Evolutionary conservation across 495 filamentous ascomycete species (phyloP).

Genomic region (Neurospora hispaniola): DNA sequence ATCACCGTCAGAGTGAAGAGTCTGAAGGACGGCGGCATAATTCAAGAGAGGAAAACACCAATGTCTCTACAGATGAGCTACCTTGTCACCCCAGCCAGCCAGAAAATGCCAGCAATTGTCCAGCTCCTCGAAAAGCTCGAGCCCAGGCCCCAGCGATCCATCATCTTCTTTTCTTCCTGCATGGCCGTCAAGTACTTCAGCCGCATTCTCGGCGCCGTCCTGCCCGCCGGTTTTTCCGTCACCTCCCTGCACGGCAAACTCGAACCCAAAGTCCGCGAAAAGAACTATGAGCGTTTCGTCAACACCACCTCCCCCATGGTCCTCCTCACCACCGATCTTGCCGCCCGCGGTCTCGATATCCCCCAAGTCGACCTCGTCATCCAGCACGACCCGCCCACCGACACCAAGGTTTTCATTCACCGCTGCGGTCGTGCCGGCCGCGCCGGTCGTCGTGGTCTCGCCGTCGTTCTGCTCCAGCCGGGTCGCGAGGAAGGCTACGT

Average conservation of each 20-base stretch:
- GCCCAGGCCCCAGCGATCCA: conserved; percentile 70
- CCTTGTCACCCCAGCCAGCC: conserved; percentile 56
- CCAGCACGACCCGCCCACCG: conserved; percentile 82
- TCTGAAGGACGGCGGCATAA: conserved; percentile 46
- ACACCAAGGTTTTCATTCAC: conserved; percentile 93
- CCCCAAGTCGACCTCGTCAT: conserved; percentile 90
- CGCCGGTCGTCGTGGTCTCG: conserved; percentile 76
- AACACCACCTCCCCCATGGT: conserved; percentile 58
- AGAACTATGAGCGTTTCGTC: conserved; percentile 40
- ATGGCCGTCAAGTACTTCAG: conserved; percentile 91
- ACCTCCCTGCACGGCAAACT: conserved; percentile 86
- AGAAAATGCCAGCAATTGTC: conserved; percentile 65
- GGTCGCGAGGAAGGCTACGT: conserved; percentile 84
- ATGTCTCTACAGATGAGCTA: conserved; percentile 88
- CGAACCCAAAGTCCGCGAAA: conserved; percentile 54
- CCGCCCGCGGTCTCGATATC: conserved; percentile 84
- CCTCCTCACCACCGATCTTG: conserved; percentile 55
- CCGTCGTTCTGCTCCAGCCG: conserved; percentile 72
- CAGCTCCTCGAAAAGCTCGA: conserved; percentile 58
- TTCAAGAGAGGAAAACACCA: conserved; percentile 79
- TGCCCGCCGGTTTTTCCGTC: conserved; percentile 53
- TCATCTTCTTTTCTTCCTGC: conserved; percentile 89
- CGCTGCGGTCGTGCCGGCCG: conserved; percentile 87
- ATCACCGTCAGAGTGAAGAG: conserved; percentile 80
- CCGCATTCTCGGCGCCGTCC: conserved; percentile 55